Evolutionary conservation across 352 stramenopile genomes (phyloP).

Genomic region (Thalassiosira mediterranea): DNA sequence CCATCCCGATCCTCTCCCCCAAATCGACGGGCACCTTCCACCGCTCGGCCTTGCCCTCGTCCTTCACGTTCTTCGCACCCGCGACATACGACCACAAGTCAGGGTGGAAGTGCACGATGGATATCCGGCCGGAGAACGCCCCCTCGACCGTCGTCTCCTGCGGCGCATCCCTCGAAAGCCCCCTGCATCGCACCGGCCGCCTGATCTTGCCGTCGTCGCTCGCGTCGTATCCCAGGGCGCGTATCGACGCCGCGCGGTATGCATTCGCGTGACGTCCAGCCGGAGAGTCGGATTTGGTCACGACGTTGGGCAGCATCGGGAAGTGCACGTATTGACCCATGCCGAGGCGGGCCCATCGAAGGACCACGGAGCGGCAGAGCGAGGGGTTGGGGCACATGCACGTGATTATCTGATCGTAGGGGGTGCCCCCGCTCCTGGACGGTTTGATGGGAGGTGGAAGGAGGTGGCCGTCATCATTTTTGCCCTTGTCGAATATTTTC

Average conservation of each 20-base stretch:
- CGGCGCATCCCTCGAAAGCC: too few relatives aligned
- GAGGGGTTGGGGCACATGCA: slow-evolving; percentile 4
- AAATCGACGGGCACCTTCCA: slow-evolving; percentile 18
- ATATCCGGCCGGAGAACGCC: background rate
- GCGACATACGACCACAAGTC: background rate
- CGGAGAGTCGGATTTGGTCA: background rate
- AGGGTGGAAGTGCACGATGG: slow-evolving; percentile 27
- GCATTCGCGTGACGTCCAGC: background rate
- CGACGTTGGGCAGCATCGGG: background rate
- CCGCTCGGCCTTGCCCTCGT: slow-evolving; percentile 4
- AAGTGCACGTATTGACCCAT: background rate
- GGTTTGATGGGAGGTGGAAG: too few relatives aligned
- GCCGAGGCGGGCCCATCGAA: slow-evolving; percentile 5
- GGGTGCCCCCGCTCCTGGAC: too few relatives aligned
- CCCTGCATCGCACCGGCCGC: too few relatives aligned
- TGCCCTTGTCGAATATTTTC: too few relatives aligned
- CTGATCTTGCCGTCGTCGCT: background rate
- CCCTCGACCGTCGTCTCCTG: too few relatives aligned
- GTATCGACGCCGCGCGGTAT: background rate
- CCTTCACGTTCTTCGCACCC: background rate
- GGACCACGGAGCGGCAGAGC: background rate
- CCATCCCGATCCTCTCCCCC: slow-evolving; percentile 15
- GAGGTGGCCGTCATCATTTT: too few relatives aligned
- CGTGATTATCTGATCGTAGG: background rate
- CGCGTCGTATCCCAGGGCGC: background rate